Base-by-base conservation (phyloP, 768 basidiomycete species). In the Mycena pura region DNA sequence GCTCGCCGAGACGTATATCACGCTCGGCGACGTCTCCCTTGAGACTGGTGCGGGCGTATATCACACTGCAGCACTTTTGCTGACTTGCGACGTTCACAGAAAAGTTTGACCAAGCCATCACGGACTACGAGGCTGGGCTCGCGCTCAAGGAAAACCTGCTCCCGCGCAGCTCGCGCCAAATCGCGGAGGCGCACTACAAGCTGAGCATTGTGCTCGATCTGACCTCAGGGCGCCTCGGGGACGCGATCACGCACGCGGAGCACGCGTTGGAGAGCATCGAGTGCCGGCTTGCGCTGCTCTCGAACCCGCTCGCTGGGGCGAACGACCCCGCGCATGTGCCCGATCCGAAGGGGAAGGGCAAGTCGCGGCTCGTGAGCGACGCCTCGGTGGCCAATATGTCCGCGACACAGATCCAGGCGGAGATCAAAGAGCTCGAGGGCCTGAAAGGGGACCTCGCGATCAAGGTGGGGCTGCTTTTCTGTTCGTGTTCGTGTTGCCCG, bases 161-260 rank as follows among this genome's bases (percentile, higher is more conserved):
- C 6, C 91, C 96, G 0, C 72, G 79, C n/a, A 91, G 91, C n/a
- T 95, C 94, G 5, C 90, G 96, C 41, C 92, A 96, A 67, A 89
- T 97, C 65, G 94, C 96, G 0, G 94, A 95, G 72, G 93, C 90
- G 6, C 94, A 97, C 73, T 97, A 95, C 72, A 95, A 96, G 71
- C 83, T 98, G 63, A 94, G 92, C 70, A 93, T 96, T 72, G 95
- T 92, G 13, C 88, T 95, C 38, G 96, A 98, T 72, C 85, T 96
- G 61, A 95, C 93, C 1, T 86, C 95, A 0, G 92, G 93, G 3
- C 85, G 90, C 11, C 86, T 96, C 6, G 81, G 87, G 14, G 92
- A 93, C 57, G 90, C 96, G 3, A 91, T 98, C 40, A 65, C 73
- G 14, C 93, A 97, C 57, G 93, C 91, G 1, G 86, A 92, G 73